Percentiles rank a stretch among this genome's conserved stretches.
phyloP scores from a whole-genome alignment of 1,139 yeast genomes.

The Kazachstania sp. region DNA sequence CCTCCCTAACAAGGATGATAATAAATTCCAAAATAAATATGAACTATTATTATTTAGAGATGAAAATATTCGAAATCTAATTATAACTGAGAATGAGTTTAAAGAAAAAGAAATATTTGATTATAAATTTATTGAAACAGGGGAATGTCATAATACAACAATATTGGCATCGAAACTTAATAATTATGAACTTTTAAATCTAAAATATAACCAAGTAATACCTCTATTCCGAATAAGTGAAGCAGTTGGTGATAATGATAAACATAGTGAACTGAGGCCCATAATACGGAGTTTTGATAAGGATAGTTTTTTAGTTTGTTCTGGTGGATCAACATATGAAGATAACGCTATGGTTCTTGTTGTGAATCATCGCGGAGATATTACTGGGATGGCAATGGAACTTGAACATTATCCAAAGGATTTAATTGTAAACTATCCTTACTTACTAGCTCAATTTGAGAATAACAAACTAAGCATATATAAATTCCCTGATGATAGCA shows the following conservation, averaged over 20 bases:
- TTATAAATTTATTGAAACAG: constrained; percentile 22
- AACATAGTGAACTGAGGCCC: constrained; percentile 30
- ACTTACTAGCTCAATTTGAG: constrained; percentile 17
- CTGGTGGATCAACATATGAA: constrained; percentile 44
- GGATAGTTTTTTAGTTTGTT: constrained; percentile 52
- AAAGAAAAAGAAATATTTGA: constrained; percentile 49
- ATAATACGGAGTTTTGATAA: constrained; percentile 30
- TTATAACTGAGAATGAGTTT: constrained; percentile 44
- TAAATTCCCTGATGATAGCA: constrained; percentile 1
- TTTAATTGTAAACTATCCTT: constrained; percentile 20
- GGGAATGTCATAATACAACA: constrained; percentile 44
- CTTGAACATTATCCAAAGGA: constrained; percentile 49
- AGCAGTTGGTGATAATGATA: constrained; percentile 1
- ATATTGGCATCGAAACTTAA: constrained; percentile 55
- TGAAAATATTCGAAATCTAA: constrained; percentile 52
- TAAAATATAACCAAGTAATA: constrained; percentile 48
- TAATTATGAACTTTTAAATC: constrained; percentile 64
- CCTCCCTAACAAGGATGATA: constrained; percentile 9
- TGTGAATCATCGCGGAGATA: constrained; percentile 72
- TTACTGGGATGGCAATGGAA: constrained; percentile 76
- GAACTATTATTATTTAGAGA: constrained; percentile 51
- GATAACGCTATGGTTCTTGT: constrained; percentile 78
- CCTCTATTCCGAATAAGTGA: constrained; percentile 47
- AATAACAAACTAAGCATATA: constrained; percentile 4
- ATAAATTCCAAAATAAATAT: constrained; percentile 28